Base-by-base conservation (phyloP, 768 basidiomycete species). In the Phlebiopsis flavidoalba region DNA sequence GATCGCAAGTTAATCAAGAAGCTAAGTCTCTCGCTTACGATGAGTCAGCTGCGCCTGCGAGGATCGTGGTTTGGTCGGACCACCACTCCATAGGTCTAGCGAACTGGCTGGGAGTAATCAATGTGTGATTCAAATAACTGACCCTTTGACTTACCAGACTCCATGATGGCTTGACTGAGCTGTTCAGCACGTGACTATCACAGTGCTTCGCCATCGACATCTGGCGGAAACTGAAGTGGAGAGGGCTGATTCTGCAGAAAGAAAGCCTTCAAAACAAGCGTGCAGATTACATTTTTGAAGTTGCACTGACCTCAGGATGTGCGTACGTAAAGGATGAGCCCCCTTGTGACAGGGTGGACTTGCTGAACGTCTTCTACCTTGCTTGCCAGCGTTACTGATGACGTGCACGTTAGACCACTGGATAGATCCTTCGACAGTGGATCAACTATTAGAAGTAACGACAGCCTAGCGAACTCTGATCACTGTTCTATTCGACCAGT, bases 1-100 rank as follows among this genome's bases (percentile, higher is more conserved):
- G 67, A 97, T 90, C 70, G n/a, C n/a, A 94, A 96, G 24, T 80
- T 81, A 65, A 96, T 91, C n/a, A 98, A 78, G 80, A 91, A 93
- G 57, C 84, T 85, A 31, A 95, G 75, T 40, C 91, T 78, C 58
- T 88, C 85, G n/a, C 67, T 88, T 88, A 31, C 92, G 83, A 45
- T 84, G 85, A 5, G 79, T 80, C 64, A 98, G 73, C 69, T 95
- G 94, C 1, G 86, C 79, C 15, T 85, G 85, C n/a, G 46, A 96
- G 76, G n/a, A 70, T 97, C 95, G 66, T 91, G 88, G 63, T 89
- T 89, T 8, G 83, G 79, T 45, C 83, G 75, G 53, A 94, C 85
- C 64, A 91, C n/a, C 78, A 21, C 72, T 87, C 78, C n/a, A n/a
- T n/a, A 26, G 79, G 76, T 93, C 85, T 88, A n/a, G 70, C 45